Evolutionary conservation across 768 basidiomycete genomes (phyloP), one percentile per base, ranked within the genome.

Genomic region (Rhizopogon vulgaris): DNA sequence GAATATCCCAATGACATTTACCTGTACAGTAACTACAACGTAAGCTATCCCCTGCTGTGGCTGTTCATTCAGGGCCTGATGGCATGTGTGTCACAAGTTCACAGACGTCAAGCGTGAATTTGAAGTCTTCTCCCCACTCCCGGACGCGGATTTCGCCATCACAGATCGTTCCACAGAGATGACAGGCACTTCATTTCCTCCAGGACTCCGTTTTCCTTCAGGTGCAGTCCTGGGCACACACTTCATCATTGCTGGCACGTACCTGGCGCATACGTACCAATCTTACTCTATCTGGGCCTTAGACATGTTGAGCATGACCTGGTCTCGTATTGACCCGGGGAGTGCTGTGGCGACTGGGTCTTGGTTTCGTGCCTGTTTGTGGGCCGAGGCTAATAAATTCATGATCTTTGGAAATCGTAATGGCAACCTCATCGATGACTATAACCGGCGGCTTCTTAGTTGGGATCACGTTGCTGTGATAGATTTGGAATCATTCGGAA

Each of bases 221-320:
- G 95, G 94, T 17, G 91, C 92, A 30, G 84, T 97, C 55, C 73
- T 96, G 6, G 96, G 94, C 28, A 84, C 83, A 30, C 84, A 93
- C 66, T 80, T 99, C 64, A 87, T 99, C 67, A 85, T 98, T 48
- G 93, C 92, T 8, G 95, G 95, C 28, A 95, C 93, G 17, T 96
- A 96, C 64, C 85, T 99, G 52, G 92, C 94, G 1, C 90, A 94
- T 62, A 86, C 87, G 38, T 90, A 90, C 59, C 94, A 95, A 62
- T 91, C 90, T 25, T 99, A 94, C 68, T 94, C 93, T 9, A 88
- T 98, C 52, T 99, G 94, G 94, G 89, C 90, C 1, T 82, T 99
- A 41, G 89, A 99, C 65, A 77, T 98, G 24, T 69, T 78, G 45
- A 78, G 76, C 52, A 87, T 92, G 83, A 78, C 79, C 27, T 93